phyloP scores from a whole-genome alignment of 2,329 filamentous ascomycete species.

The Ophiostoma sp. region DNA sequence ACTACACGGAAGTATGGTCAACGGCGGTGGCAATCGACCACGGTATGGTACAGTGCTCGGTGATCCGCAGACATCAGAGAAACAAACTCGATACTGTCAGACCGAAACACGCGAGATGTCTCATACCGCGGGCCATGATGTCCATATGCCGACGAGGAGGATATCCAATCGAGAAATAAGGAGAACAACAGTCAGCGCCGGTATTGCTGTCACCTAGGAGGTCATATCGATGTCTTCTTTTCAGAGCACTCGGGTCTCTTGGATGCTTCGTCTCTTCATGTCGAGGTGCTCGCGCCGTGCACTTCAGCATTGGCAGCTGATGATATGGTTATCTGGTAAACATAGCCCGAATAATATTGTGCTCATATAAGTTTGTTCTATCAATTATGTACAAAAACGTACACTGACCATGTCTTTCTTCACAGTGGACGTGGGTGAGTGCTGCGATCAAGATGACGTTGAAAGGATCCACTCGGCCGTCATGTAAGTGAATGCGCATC shows the following conservation, averaged over 20 bases:
- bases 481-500: background rate
- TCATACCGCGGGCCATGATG: background rate
- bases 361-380: too few relatives aligned
- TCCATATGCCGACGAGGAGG: background rate
- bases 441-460: background rate
- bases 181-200: background rate
- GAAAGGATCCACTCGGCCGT: background rate
- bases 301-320: background rate
- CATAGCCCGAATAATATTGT: too few relatives aligned
- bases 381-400: background rate
- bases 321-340: too few relatives aligned
- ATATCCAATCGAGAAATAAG: background rate
- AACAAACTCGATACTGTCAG: background rate
- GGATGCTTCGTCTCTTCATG: background rate
- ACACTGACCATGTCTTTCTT: background rate
- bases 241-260: background rate
- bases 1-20: background rate
- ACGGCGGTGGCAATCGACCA: background rate
- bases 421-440: background rate
- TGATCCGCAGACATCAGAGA: background rate
- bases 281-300: background rate
- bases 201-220: too few relatives aligned
- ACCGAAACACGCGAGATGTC: constrained; percentile 12
- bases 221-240: too few relatives aligned
- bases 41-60: too few relatives aligned